phyloP scores from a whole-genome alignment of 2,329 filamentous ascomycete species.

The Epichloe baconii region DNA sequence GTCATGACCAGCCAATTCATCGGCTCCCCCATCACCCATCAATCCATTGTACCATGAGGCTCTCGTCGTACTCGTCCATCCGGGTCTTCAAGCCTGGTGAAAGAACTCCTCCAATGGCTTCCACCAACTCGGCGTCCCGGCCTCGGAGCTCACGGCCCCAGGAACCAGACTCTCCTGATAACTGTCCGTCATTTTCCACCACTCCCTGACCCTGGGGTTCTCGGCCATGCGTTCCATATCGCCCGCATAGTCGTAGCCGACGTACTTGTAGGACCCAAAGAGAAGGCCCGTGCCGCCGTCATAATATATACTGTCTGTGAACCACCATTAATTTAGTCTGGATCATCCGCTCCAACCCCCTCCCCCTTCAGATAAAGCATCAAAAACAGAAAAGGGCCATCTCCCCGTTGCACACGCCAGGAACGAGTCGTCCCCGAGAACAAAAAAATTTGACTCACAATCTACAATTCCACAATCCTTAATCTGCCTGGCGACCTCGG shows the following conservation, averaged over 20 bases:
- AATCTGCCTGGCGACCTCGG: conserved; percentile 64
- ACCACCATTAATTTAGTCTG: not conserved
- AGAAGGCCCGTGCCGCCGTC: conserved; percentile 49
- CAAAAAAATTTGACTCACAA: conserved; percentile 32
- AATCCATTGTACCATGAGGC: not conserved
- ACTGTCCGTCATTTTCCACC: conserved; percentile 70
- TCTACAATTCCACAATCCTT: conserved; percentile 62
- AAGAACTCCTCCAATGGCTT: conserved; percentile 57
- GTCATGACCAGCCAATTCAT: not conserved
- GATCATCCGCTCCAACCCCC: not conserved
- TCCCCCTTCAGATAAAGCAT: not conserved
- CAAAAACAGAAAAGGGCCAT: not conserved
- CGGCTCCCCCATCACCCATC: too few species aligned
- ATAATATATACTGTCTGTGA: conserved; percentile 58
- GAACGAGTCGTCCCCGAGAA: not conserved
- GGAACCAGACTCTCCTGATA: conserved; percentile 56
- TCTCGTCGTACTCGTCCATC: not conserved
- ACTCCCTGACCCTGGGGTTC: conserved; percentile 60
- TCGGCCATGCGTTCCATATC: conserved; percentile 68
- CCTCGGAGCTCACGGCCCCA: conserved; percentile 44
- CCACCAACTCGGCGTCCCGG: conserved; percentile 55
- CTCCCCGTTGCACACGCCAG: too few species aligned
- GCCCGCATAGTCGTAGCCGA: conserved; percentile 56
- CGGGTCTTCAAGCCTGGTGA: conserved; percentile 32
- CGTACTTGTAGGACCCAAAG: conserved; percentile 67